Base-by-base conservation (phyloP, 2,329 filamentous ascomycete species). In the Fusarium xyrophilum region DNA sequence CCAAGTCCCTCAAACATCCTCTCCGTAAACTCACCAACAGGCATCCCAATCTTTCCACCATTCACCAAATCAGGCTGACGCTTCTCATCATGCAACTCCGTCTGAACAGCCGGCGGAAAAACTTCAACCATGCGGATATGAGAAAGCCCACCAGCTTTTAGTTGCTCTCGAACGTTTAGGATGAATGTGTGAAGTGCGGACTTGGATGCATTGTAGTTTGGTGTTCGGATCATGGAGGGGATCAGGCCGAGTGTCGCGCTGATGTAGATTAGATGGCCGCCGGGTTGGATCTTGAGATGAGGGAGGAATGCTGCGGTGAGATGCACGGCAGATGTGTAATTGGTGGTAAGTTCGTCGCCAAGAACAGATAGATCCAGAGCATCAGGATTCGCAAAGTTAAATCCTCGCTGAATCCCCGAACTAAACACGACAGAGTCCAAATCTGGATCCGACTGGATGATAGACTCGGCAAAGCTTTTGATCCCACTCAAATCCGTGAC, bases 341-440 rank as follows among this genome's bases (percentile, higher is more conserved):
- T 77, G 19, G 67, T 72, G 17, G 63, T 72, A 9, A 77, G 46
- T 36, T 75, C 69, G 2, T 68, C 48, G 14, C 74, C 68, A 43
- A 79, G 73, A 8, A 65, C 65, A n/a, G 39, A 73, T 38, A 80
- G 57, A 9, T 76, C 71, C 28, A 80, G 64, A 21, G 59, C 56
- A 46, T 70, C 67, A 7, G 72, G 72, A 25, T 56, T 56, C 9
- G 63, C 35, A 65, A 75, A 56, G 72, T 78, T 39, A 71, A 85
- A 75, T 2, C 71, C 73, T 30, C 79, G 77, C 72, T 89, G 86
- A 33, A 86, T 79, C 12, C 86, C 86, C 0, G 86, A 83, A 72
- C 88, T 89, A 52, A 89, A 76, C 56, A 89, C 75, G 28, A 90
- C 73, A 67, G 82, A 83, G 76, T 88, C 70, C 21, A 73, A 36